Evolutionary conservation across 2,329 filamentous ascomycete genomes (phyloP).

Genomic region (Colletotrichum sp.): DNA sequence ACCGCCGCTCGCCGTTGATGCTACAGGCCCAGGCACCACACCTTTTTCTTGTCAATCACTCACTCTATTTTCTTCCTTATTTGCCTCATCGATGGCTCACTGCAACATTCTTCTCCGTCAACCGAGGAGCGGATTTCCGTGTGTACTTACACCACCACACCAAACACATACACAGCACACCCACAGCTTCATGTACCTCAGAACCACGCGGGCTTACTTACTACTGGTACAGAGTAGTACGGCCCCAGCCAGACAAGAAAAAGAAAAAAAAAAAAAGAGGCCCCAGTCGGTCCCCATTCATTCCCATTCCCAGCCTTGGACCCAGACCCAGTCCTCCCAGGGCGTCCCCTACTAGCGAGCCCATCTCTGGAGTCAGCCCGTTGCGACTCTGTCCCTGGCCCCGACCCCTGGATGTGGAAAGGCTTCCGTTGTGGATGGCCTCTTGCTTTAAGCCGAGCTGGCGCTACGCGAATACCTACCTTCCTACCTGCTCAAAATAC

Average conservation of each 20-base stretch:
- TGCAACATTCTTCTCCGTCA: background rate
- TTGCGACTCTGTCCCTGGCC: conserved; percentile 21
- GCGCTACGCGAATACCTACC: background rate
- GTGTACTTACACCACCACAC: background rate
- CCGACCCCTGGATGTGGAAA: conserved; percentile 16
- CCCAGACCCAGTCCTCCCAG: background rate
- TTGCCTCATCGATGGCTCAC: background rate
- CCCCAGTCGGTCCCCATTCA: background rate
- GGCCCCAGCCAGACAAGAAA: background rate
- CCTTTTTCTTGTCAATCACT: background rate
- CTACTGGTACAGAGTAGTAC: background rate
- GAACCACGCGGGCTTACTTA: background rate
- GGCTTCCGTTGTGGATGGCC: conserved; percentile 19
- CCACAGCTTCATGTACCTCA: background rate
- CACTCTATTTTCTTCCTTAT: background rate
- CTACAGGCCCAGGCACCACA: background rate
- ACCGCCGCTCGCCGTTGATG: background rate
- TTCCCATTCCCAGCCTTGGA: background rate
- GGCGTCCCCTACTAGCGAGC: conserved; percentile 16
- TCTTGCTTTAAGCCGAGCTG: conserved; percentile 14
- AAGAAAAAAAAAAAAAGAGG: background rate
- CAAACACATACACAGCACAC: background rate
- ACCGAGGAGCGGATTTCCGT: background rate
- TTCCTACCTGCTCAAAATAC: background rate
- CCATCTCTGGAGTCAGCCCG: conserved; percentile 20